Percentiles rank a stretch among this genome's conserved stretches.
Evolutionary conservation across 306 rosid genomes (phyloP).

Genomic region (Begonia loranthoides): DNA sequence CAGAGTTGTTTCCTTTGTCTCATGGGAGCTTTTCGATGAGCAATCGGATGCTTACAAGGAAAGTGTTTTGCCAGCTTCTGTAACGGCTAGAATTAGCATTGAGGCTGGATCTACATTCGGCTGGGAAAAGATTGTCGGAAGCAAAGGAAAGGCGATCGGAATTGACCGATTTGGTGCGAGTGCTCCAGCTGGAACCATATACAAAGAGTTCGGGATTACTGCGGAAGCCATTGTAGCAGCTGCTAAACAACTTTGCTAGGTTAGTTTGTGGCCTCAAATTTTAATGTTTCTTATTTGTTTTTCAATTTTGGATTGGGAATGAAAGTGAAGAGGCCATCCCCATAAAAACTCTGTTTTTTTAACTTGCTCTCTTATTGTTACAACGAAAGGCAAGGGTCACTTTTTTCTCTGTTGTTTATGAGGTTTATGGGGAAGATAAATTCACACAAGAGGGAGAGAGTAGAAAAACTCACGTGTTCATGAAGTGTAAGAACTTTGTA

Average conservation of each 20-base stretch:
- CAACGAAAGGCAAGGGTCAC: slow-evolving; percentile 2
- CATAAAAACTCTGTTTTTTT: background rate
- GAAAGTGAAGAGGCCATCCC: slow-evolving; percentile 7
- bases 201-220: slow-evolving; percentile 79
- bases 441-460: too few species aligned
- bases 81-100: slow-evolving; percentile 85
- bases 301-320: slow-evolving; percentile 7
- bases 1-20: slow-evolving; percentile 73
- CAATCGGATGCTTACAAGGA: slow-evolving; percentile 88
- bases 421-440: too few species aligned
- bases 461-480: too few species aligned
- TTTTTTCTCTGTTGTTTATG: too few species aligned
- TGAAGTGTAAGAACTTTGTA: too few species aligned
- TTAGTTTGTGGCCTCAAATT: slow-evolving; percentile 1
- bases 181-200: slow-evolving; percentile 81
- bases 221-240: slow-evolving; percentile 86
- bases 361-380: slow-evolving; percentile 6
- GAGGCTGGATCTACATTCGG: slow-evolving; percentile 97
- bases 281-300: slow-evolving; percentile 3
- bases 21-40: slow-evolving; percentile 86
- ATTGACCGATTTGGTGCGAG: slow-evolving; percentile 89
- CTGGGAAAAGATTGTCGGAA: slow-evolving; percentile 75
- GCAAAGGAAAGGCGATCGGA: slow-evolving; percentile 79
- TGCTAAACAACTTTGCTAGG: slow-evolving; percentile 41
- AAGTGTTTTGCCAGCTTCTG: slow-evolving; percentile 77